Evolutionary conservation across 441 rosid species (phyloP).

Genomic region (Adansonia madagascariensis): DNA sequence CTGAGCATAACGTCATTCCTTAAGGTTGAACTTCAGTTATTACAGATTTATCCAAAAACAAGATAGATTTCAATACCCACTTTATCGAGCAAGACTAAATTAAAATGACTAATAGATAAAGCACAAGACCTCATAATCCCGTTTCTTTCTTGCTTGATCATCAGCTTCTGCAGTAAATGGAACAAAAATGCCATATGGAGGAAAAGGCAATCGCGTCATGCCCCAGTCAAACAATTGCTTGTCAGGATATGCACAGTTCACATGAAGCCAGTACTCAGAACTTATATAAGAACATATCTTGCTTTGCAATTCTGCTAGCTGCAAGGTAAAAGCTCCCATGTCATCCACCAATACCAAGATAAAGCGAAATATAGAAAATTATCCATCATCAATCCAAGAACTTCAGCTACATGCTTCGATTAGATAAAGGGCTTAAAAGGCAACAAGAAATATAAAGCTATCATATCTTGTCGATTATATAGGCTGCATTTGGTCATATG

Average conservation of each 20-base stretch:
- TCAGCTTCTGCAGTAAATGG: slow-evolving; percentile 88
- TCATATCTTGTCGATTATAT: slow-evolving; percentile 17
- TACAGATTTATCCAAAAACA: slow-evolving; percentile 24
- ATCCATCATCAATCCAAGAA: slow-evolving; percentile 24
- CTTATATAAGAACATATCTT: slow-evolving; percentile 80
- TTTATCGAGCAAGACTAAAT: not conserved
- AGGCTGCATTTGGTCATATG: slow-evolving; percentile 11
- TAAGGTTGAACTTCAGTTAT: slow-evolving; percentile 6
- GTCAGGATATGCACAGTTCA: slow-evolving; percentile 71
- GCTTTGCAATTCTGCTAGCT: slow-evolving; percentile 80
- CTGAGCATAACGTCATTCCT: not conserved
- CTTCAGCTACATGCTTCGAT: not conserved
- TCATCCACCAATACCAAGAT: slow-evolving; percentile 36
- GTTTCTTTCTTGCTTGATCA: slow-evolving; percentile 90
- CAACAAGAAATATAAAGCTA: not conserved
- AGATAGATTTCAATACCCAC: slow-evolving; percentile 16
- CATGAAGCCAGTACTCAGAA: slow-evolving; percentile 84
- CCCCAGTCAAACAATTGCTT: slow-evolving; percentile 93
- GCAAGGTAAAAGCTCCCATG: slow-evolving; percentile 42
- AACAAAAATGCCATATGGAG: slow-evolving; percentile 85
- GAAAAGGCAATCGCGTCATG: slow-evolving; percentile 84
- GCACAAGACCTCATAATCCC: slow-evolving; percentile 83
- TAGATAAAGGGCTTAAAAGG: slow-evolving; percentile 20
- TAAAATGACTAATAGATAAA: slow-evolving; percentile 19
- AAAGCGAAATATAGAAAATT: slow-evolving; percentile 11